Percentiles rank a stretch among this genome's conserved stretches.
These are phyloP conservation scores for Globisporangium middletonii DNA, from an alignment of 352 stramenopile genomes.

Conservation along the genomic window DNA sequence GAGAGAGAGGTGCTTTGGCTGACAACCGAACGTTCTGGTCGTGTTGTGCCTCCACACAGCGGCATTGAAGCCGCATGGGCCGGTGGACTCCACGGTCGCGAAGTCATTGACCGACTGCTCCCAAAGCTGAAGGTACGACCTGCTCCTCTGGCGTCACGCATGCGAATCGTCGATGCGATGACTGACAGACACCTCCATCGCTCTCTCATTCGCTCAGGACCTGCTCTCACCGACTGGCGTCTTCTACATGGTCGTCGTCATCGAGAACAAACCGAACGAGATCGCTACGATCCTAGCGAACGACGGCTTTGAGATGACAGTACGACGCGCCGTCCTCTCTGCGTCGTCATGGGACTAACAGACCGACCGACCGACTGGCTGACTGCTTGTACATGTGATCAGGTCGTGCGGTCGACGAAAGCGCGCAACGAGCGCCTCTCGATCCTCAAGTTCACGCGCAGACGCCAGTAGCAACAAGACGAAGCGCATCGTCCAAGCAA, in stretches of 20 bases:
- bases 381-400: background rate
- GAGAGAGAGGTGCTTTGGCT: background rate
- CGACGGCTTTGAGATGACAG: conserved; percentile 67
- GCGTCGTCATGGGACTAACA: too few relatives aligned
- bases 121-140: conserved; percentile 74
- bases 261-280: conserved; percentile 95
- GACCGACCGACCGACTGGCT: background rate
- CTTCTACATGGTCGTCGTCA: conserved; percentile 97
- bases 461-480: background rate
- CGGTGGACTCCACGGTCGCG: conserved; percentile 88
- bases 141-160: too few relatives aligned
- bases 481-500: background rate
- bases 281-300: conserved; percentile 73
- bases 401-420: conserved; percentile 65
- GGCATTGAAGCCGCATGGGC: conserved; percentile 97
- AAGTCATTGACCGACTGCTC: conserved; percentile 95
- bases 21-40: background rate
- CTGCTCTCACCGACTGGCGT: conserved; percentile 81
- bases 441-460: conserved; percentile 58
- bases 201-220: conserved; percentile 21
- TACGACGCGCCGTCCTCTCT: too few relatives aligned
- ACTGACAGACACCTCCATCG: background rate
- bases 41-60: conserved; percentile 18
- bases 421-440: conserved; percentile 68
- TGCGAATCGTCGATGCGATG: background rate